Base-by-base conservation (phyloP, 2,329 filamentous ascomycete genomes). In the Onygenales sp. region DNA sequence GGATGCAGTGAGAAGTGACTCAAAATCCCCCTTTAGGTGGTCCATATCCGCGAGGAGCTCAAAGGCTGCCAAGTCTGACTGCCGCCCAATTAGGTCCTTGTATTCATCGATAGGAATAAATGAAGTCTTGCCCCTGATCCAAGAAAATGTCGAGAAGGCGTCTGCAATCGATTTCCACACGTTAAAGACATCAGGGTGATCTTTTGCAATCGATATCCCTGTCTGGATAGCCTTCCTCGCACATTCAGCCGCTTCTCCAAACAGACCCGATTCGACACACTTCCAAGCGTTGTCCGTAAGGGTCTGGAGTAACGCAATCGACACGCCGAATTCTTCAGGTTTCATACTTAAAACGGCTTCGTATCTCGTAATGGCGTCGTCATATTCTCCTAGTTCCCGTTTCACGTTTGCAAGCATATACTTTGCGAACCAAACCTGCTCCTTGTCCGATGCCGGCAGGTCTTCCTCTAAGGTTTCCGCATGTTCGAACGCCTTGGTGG, bases 341-440 rank as follows among this genome's bases (percentile, higher is more conserved):
- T 85, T 83, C 9, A 78, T 76, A 21, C 76, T 71, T 47, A 95
- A 77, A 7, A 97, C 89, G 9, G 79, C 74, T 60, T 82, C 79
- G 63, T 97, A 95, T 5, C 89, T 81, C 31, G 74, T 68, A 55
- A 95, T 87, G 0, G 93, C 88, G 52, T 87, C 84, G 55, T 95
- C 87, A 61, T 86, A 95, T 43, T 94, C 85, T n/a, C 89, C 90
- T 47, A 97, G 78, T 65, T 97, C 92, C 52, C 91, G 83, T 68
- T 90, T 89, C 52, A 98, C 88, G 63, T 98, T 97, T 42, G 89
- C 91, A 56, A 97, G 81, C 85, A 98, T 94, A 69, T 96, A 96
- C 65, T 89, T 89, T 7, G 91, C 91, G 67, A 96, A 98, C 93
- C 93, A 98, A 8, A 82, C 86, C 60, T 94, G 87, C 0, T 80